Evolutionary conservation across 345 rosid genomes (phyloP).

Genomic region (Reutealis trisperma): DNA sequence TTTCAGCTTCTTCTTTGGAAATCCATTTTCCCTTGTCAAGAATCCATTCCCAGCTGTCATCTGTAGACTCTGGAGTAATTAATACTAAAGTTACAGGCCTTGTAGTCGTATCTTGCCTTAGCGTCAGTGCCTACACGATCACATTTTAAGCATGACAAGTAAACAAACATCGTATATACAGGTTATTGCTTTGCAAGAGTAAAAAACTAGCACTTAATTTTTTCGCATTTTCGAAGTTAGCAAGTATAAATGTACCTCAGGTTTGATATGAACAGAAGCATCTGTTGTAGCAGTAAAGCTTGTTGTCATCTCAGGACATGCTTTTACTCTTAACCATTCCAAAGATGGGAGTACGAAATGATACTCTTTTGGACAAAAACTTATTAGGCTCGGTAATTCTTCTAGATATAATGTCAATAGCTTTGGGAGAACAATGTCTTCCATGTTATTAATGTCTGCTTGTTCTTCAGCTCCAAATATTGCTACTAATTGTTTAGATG

Average conservation of each 20-base stretch:
- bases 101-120: not conserved
- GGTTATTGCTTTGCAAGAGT: too few species aligned
- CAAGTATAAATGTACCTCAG: not conserved
- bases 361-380: not conserved
- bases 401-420: not conserved
- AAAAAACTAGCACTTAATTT: too few species aligned
- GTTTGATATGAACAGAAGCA: not conserved
- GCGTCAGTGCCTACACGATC: not conserved
- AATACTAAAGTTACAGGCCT: not conserved
- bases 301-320: constrained; percentile 3
- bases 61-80: not conserved
- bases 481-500: not conserved
- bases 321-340: not conserved
- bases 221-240: too few species aligned
- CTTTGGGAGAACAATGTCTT: not conserved
- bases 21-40: not conserved
- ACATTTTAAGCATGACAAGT: not conserved
- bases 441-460: not conserved
- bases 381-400: not conserved
- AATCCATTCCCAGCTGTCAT: not conserved
- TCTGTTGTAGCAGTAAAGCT: not conserved
- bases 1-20: not conserved
- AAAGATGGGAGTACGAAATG: not conserved
- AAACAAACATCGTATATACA: too few species aligned
- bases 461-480: not conserved